Percentiles rank a stretch among this genome's conserved stretches.
Evolutionary conservation across 495 filamentous ascomycete genomes (phyloP).

Genomic region (Penicillium simplicissimum): DNA sequence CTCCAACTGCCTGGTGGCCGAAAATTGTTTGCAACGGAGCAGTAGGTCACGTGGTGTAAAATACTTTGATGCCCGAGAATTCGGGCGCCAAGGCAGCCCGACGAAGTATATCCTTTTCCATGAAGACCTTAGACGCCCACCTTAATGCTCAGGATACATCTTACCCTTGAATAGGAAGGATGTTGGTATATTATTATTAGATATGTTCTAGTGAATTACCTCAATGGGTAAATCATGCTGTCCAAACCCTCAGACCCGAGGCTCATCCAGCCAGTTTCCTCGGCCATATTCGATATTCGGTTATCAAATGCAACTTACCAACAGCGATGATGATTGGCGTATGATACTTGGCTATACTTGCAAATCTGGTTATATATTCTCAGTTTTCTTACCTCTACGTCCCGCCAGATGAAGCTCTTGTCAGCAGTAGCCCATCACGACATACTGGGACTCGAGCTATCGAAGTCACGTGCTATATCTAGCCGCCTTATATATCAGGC

Average conservation of each 20-base stretch:
- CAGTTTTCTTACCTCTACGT: background rate
- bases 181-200: background rate
- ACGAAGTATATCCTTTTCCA: background rate
- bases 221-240: background rate
- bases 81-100: background rate
- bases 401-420: background rate
- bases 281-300: background rate
- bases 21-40: constrained; percentile 40
- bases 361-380: background rate
- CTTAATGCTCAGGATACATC: background rate
- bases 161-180: background rate
- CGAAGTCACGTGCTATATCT: constrained; percentile 19
- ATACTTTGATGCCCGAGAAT: background rate
- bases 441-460: background rate
- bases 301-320: background rate
- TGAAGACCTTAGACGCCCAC: background rate
- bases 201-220: background rate
- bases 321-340: background rate
- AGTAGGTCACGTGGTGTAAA: constrained; percentile 1
- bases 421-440: background rate
- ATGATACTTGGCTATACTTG: background rate
- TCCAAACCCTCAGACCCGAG: background rate
- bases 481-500: constrained; percentile 23
- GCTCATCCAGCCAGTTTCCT: background rate
- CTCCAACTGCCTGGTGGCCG: constrained; percentile 14